Conservation (phyloP, 805 yeast genomes). For the Wickerhamomyces alni region DNA sequence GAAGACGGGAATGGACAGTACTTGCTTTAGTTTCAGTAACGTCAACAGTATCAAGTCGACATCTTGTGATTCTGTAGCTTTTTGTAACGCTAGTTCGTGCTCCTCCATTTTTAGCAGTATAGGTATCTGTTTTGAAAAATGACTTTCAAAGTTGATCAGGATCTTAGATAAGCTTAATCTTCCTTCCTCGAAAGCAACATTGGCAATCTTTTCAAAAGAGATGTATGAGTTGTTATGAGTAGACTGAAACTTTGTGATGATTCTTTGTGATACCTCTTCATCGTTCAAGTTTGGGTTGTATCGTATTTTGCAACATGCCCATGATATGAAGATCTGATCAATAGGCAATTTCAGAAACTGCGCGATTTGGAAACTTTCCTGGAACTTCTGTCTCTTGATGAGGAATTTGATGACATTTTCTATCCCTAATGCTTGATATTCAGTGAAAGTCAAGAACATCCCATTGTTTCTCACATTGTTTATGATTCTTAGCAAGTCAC, state of each 20-base stretch:
- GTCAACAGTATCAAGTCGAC: slow-evolving; percentile 53
- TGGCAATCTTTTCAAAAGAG: slow-evolving; percentile 54
- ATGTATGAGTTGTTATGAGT: slow-evolving; percentile 31
- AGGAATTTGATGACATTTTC: slow-evolving; percentile 52
- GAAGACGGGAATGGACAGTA: slow-evolving; percentile 59
- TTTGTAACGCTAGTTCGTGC: slow-evolving; percentile 58
- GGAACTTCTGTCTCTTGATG: slow-evolving; percentile 51
- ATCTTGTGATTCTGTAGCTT: slow-evolving; percentile 40
- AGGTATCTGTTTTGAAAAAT: slow-evolving; percentile 52
- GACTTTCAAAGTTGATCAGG: slow-evolving; percentile 60
- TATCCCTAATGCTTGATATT: slow-evolving; percentile 47
- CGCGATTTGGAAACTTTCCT: slow-evolving; percentile 57
- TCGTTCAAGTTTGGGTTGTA: slow-evolving; percentile 51
- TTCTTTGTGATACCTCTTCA: slow-evolving; percentile 42
- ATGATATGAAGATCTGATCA: slow-evolving; percentile 56
- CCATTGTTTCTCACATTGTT: slow-evolving; percentile 71
- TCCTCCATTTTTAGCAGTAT: slow-evolving; percentile 68
- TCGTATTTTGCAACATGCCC: slow-evolving; percentile 75
- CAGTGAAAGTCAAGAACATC: slow-evolving; percentile 54
- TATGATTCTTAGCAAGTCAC: slow-evolving; percentile 58
- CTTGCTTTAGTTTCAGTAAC: slow-evolving; percentile 44
- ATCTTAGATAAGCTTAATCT: slow-evolving; percentile 59
- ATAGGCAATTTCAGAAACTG: slow-evolving; percentile 40
- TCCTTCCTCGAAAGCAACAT: slow-evolving; percentile 77
- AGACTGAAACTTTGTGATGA: slow-evolving; percentile 40